phyloP scores from a whole-genome alignment of 2,329 filamentous ascomycete species.

The Alternaria brassicae region DNA sequence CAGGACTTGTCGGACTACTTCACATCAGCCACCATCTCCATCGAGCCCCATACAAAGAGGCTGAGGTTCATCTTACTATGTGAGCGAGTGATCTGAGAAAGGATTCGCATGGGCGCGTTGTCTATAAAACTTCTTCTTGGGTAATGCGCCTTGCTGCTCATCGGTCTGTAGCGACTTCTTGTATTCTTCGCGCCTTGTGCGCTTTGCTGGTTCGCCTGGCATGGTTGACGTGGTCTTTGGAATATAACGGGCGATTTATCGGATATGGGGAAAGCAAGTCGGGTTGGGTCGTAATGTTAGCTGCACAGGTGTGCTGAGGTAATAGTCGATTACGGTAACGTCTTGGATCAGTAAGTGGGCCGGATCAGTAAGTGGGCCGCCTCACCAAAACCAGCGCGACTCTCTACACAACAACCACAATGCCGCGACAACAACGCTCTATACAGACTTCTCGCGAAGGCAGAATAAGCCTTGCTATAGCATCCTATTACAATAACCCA shows the following conservation, averaged over 20 bases:
- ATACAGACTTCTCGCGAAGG: no score
- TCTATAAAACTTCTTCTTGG: conserved; percentile 94
- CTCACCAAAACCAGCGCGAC: no score
- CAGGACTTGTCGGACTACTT: conserved; percentile 75
- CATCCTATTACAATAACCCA: no score
- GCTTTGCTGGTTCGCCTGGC: conserved; percentile 48
- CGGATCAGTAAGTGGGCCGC: no score
- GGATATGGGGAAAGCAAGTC: background rate
- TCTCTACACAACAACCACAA: no score
- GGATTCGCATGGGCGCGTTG: conserved; percentile 97
- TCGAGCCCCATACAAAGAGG: no score
- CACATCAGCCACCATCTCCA: no score
- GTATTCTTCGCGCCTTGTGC: conserved; percentile 58
- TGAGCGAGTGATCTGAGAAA: conserved; percentile 90
- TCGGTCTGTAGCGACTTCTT: conserved; percentile 46
- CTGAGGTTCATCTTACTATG: conserved; percentile 69
- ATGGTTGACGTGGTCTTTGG: conserved; percentile 25
- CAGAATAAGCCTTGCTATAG: no score
- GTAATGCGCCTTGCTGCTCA: conserved; percentile 66
- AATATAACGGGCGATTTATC: background rate
- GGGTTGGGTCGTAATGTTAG: background rate
- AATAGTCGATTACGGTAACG: conserved; percentile 27
- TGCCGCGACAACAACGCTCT: no score
- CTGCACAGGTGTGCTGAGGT: conserved; percentile 14
- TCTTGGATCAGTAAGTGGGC: no score